These are phyloP conservation scores for Penicillium roqueforti DNA, from an alignment of 495 filamentous ascomycete species.

Conservation along the genomic window DNA sequence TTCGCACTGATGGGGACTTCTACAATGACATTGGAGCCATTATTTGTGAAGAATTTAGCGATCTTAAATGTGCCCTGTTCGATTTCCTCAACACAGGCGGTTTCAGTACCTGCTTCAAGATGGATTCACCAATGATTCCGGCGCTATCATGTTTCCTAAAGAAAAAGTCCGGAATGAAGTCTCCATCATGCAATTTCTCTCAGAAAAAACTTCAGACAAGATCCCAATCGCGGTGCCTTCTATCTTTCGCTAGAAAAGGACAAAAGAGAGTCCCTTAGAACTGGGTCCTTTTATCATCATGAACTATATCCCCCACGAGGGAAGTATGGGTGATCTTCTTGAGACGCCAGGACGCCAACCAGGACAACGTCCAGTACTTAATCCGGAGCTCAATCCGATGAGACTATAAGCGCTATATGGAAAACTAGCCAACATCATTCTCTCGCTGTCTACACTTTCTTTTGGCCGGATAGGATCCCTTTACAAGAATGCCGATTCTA, in stretches of 20 bases:
- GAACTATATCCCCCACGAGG: constrained; percentile 34
- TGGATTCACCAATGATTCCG: background rate
- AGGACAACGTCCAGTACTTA: constrained; percentile 19
- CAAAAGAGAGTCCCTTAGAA: constrained; percentile 13
- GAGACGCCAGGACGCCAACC: constrained; percentile 16
- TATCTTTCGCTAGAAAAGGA: constrained; percentile 31
- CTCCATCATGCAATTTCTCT: constrained; percentile 40
- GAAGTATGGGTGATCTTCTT: constrained; percentile 29
- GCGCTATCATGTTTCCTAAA: constrained; percentile 24
- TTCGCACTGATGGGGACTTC: too few relatives aligned
- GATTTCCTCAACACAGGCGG: too few relatives aligned
- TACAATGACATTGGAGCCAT: too few relatives aligned
- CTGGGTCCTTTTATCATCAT: constrained; percentile 39
- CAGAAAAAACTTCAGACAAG: constrained; percentile 24
- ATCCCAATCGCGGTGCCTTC: constrained; percentile 31
- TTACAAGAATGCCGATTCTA: too few relatives aligned
- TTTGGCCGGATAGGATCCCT: constrained; percentile 35
- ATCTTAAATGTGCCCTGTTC: too few relatives aligned
- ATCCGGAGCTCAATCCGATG: constrained; percentile 25
- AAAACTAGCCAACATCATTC: constrained; percentile 32
- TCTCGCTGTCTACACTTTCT: constrained; percentile 31
- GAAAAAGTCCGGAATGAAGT: constrained; percentile 41
- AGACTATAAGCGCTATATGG: constrained; percentile 28
- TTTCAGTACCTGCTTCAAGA: too few relatives aligned
- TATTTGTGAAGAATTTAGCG: too few relatives aligned